Evolutionary conservation across 768 basidiomycete species (phyloP).

Genomic region (Lentinula edodes): DNA sequence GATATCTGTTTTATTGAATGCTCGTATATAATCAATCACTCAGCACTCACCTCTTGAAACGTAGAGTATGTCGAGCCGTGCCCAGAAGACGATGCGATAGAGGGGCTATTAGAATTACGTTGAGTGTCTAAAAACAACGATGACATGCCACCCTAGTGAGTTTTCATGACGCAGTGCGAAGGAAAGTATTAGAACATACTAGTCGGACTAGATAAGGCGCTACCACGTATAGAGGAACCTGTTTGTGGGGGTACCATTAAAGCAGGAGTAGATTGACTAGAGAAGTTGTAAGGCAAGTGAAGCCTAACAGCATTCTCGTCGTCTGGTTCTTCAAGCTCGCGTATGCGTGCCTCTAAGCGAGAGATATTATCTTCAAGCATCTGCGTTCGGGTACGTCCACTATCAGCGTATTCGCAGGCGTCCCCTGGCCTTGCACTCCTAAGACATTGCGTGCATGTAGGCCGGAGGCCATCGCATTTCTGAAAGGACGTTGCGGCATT

Average conservation of each 20-base stretch:
- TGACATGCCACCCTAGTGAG: neutral
- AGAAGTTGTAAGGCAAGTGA: slow-evolving; percentile 11
- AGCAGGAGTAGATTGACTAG: slow-evolving; percentile 2
- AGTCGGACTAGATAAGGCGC: neutral
- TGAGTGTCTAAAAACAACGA: neutral
- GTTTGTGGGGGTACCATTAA: neutral
- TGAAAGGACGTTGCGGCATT: slow-evolving; percentile 7
- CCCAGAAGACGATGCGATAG: neutral
- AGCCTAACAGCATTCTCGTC: slow-evolving; percentile 13
- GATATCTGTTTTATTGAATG: neutral
- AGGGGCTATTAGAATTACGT: neutral
- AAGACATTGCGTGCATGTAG: slow-evolving; percentile 33
- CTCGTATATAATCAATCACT: neutral
- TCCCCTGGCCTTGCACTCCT: slow-evolving; percentile 26
- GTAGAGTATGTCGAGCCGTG: neutral
- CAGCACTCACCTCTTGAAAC: neutral
- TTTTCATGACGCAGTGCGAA: neutral
- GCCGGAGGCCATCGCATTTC: slow-evolving; percentile 37
- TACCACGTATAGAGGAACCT: neutral
- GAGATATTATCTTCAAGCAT: slow-evolving; percentile 35
- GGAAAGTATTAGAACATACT: neutral
- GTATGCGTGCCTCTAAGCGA: slow-evolving; percentile 32
- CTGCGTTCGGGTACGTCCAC: slow-evolving; percentile 29
- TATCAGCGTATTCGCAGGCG: slow-evolving; percentile 42
- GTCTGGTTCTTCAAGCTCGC: slow-evolving; percentile 29